Evolutionary conservation across 345 rosid genomes (phyloP).

Genomic region (Microcos paniculata): DNA sequence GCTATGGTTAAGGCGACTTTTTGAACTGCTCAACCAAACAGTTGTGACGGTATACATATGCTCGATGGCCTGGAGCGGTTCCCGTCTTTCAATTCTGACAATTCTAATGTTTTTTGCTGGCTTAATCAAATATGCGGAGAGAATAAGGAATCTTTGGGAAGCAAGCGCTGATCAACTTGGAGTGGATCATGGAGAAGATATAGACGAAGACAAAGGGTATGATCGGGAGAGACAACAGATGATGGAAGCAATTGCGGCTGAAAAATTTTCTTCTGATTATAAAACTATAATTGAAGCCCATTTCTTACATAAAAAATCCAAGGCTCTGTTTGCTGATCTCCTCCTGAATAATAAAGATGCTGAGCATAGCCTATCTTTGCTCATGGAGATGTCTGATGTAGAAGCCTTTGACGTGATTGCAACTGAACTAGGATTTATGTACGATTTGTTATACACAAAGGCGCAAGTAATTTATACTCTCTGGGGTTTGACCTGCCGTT

Average conservation of each 20-base stretch:
- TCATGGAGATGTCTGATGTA: not conserved
- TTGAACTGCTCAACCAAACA: constrained; percentile 30
- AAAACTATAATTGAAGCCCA: not conserved
- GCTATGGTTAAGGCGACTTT: constrained; percentile 34
- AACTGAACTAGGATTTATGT: constrained; percentile 34
- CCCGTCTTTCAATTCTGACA: not conserved
- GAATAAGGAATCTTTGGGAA: constrained; percentile 17
- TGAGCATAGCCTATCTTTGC: constrained; percentile 13
- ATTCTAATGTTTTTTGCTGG: constrained; percentile 18
- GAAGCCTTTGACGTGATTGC: constrained; percentile 29
- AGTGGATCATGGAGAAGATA: not conserved
- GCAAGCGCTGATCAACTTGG: constrained; percentile 8
- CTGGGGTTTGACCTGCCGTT: constrained; percentile 15
- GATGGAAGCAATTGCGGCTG: constrained; percentile 1
- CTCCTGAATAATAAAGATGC: constrained; percentile 26
- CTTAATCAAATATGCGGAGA: constrained; percentile 20
- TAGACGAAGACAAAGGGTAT: too few relatives aligned
- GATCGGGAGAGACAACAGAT: too few relatives aligned
- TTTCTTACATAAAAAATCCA: constrained; percentile 10
- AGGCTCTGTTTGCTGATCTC: constrained; percentile 21
- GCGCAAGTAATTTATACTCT: not conserved
- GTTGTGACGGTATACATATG: constrained; percentile 7
- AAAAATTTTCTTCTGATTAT: not conserved
- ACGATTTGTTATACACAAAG: constrained; percentile 32
- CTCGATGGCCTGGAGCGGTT: not conserved